Conservation (phyloP, 495 filamentous ascomycete species). For the Penicillium ucsense region DNA sequence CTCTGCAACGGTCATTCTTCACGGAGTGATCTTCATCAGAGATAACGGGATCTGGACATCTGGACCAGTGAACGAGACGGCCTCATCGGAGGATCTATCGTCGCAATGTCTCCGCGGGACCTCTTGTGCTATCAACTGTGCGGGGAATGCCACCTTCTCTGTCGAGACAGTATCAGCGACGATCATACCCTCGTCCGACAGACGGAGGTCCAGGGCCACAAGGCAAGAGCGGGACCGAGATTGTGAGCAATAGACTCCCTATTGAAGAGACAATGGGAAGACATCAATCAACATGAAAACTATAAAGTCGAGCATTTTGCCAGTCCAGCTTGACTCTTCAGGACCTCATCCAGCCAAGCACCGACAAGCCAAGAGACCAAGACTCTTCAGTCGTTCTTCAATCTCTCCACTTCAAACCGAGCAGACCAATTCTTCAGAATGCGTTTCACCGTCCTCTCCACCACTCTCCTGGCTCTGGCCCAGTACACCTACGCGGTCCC, state of each 20-base stretch:
- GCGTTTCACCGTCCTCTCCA: conserved; percentile 10
- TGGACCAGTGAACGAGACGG: conserved; percentile 4
- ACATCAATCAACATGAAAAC: neutral
- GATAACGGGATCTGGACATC: neutral
- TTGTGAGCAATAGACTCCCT: too few relatives aligned
- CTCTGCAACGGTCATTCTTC: neutral
- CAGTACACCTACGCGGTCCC: conserved; percentile 31
- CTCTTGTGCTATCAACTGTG: neutral
- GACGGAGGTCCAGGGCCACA: neutral
- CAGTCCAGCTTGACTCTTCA: neutral
- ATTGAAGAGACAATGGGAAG: too few relatives aligned
- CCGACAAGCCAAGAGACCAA: too few relatives aligned
- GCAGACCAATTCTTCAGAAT: conserved; percentile 2
- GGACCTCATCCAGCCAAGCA: too few relatives aligned
- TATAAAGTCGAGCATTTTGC: conserved; percentile 1
- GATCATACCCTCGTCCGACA: neutral
- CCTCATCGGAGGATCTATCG: too few relatives aligned
- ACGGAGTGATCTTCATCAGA: neutral
- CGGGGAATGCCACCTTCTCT: conserved; percentile 3
- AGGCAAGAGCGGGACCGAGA: too few relatives aligned
- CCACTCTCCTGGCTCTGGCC: conserved; percentile 30
- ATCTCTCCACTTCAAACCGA: too few relatives aligned
- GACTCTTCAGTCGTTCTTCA: too few relatives aligned
- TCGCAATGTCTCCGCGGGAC: too few relatives aligned
- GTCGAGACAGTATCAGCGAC: neutral